These are phyloP conservation scores for Tulasnella sp. DNA, from an alignment of 768 basidiomycete genomes.

Conservation along the genomic window DNA sequence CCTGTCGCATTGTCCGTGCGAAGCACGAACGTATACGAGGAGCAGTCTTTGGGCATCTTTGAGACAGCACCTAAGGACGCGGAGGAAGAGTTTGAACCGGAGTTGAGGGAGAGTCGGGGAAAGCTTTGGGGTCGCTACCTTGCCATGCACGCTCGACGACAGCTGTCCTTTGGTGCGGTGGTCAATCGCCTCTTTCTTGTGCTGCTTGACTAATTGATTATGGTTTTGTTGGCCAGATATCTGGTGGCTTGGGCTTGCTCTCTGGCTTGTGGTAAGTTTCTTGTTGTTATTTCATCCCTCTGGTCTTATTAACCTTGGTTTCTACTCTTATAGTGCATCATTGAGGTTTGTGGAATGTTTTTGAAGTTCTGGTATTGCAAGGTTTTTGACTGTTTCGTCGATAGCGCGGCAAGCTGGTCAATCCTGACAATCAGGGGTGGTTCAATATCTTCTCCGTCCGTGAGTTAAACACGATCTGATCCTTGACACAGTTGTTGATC, in stretches of 20 bases:
- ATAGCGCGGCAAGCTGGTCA: conserved; percentile 57
- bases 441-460: conserved; percentile 81
- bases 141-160: conserved; percentile 74
- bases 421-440: conserved; percentile 55
- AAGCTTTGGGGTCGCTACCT: conserved; percentile 73
- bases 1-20: conserved; percentile 59
- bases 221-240: conserved; percentile 55
- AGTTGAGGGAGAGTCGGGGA: conserved; percentile 49
- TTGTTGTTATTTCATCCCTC: neutral
- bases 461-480: conserved; percentile 38
- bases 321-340: conserved; percentile 56
- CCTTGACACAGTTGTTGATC: neutral
- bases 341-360: conserved; percentile 58
- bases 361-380: neutral
- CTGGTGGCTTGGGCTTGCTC: conserved; percentile 87
- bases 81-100: conserved; percentile 41
- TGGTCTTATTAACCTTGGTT: neutral
- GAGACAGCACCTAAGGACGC: conserved; percentile 43
- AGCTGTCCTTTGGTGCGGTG: conserved; percentile 80
- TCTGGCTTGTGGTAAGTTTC: conserved; percentile 58
- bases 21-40: conserved; percentile 88
- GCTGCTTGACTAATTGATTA: neutral
- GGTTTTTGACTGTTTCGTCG: neutral
- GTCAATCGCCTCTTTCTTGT: neutral
- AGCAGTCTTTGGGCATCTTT: conserved; percentile 81